Conservation (phyloP, 1,284 basidiomycete genomes). For the Ustilago loliicola region DNA sequence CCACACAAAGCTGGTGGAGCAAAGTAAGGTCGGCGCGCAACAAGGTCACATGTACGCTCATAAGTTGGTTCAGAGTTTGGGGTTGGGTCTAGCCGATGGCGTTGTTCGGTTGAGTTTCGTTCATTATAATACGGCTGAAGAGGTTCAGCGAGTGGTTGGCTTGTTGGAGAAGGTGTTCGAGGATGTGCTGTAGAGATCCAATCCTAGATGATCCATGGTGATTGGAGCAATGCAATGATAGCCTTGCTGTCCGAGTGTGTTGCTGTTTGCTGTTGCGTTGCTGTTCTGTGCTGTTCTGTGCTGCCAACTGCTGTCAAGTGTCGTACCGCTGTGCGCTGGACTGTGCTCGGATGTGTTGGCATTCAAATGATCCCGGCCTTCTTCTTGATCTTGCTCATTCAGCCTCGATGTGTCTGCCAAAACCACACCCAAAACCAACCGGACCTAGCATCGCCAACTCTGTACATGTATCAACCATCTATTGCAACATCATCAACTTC, state of each 20-base stretch:
- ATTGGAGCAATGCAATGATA: too few species aligned
- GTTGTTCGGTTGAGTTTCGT: constrained; percentile 83
- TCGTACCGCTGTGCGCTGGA: too few species aligned
- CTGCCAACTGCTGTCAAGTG: too few species aligned
- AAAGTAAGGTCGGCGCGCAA: constrained; percentile 78
- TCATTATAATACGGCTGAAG: constrained; percentile 82
- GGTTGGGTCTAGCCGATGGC: constrained; percentile 73
- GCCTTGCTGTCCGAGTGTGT: too few species aligned
- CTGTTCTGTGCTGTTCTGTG: too few species aligned
- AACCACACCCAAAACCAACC: too few species aligned
- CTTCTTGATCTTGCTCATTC: too few species aligned
- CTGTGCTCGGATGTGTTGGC: too few species aligned
- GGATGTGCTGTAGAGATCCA: not conserved
- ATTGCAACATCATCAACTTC: not conserved
- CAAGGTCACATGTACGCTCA: constrained; percentile 85
- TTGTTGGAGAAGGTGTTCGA: constrained; percentile 72
- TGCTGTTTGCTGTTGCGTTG: too few species aligned
- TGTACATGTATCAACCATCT: not conserved
- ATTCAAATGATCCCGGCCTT: too few species aligned
- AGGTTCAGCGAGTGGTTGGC: constrained; percentile 76
- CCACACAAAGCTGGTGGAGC: constrained; percentile 73
- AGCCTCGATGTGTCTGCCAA: too few species aligned
- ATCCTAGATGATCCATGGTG: not conserved
- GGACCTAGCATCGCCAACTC: too few species aligned
- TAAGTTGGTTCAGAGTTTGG: constrained; percentile 75